Percentiles rank a stretch among this genome's conserved stretches.
These are phyloP conservation scores for Sutorius australiensis DNA, from an alignment of 768 basidiomycete genomes.

Conservation along the genomic window DNA sequence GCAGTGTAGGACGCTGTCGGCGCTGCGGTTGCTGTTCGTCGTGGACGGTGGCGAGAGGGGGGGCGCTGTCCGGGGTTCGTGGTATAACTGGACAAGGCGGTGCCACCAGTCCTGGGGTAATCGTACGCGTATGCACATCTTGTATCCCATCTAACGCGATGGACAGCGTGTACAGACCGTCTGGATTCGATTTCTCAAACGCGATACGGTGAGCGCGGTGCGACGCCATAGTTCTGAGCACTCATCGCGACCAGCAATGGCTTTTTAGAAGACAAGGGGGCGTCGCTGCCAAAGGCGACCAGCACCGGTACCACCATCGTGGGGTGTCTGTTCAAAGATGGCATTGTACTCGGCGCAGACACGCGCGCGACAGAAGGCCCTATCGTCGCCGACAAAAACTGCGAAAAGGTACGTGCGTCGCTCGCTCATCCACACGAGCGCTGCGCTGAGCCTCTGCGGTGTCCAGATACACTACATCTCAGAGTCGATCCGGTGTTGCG, in stretches of 20 bases:
- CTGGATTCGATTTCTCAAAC: conserved; percentile 82
- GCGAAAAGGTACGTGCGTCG: conserved; percentile 78
- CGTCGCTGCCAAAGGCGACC: conserved; percentile 77
- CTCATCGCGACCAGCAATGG: conserved; percentile 44
- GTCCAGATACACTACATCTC: conserved; percentile 93
- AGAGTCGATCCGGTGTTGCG: conserved; percentile 94
- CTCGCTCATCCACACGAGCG: too few relatives aligned
- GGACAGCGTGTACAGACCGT: conserved; percentile 43
- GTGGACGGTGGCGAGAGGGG: neutral
- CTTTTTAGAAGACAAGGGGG: conserved; percentile 65
- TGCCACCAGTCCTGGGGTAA: conserved; percentile 17
- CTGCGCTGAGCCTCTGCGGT: too few relatives aligned
- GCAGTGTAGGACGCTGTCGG: neutral
- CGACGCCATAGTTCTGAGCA: too few relatives aligned
- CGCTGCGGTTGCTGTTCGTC: conserved; percentile 2
- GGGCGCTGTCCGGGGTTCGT: conserved; percentile 12
- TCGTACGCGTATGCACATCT: conserved; percentile 29
- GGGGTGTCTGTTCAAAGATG: conserved; percentile 88
- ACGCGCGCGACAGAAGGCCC: conserved; percentile 92
- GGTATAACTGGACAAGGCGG: conserved; percentile 1
- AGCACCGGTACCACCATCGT: conserved; percentile 98
- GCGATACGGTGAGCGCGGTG: conserved; percentile 50
- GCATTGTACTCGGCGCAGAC: conserved; percentile 93
- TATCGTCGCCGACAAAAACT: conserved; percentile 99
- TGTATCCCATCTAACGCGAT: conserved; percentile 27